Base-by-base conservation (phyloP, 2,329 filamentous ascomycete species). In the Immersiporthe knoxdaviesiana region DNA sequence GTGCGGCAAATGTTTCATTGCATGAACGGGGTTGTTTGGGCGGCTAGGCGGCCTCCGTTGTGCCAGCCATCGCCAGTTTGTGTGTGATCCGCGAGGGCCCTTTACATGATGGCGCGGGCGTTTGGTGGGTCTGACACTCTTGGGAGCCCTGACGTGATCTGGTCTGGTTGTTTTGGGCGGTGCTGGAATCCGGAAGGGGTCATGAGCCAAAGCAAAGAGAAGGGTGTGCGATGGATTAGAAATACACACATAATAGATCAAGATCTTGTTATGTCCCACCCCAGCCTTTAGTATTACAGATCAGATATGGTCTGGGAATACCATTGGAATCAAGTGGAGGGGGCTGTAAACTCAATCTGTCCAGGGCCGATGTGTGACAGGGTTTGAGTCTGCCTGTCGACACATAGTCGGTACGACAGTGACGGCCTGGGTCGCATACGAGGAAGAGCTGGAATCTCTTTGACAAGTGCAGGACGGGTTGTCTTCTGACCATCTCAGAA, bases 21-120 rank as follows among this genome's bases (percentile, higher is more conserved):
- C 50, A 60, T 61, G 54, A 61, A 52, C 41, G 54, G 37, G 21
- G 56, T 66, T 66, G 54, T 52, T 66, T 66, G 54, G 64, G 39
- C 27, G 56, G 21, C 12, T 44, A 56, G 6, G 54, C 24, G 37
- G 44, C 50, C 56, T 50, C 64, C 41, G 41, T 30, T 60, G 39
- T 27, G 30, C 39, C 56, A 47, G n/a, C 12, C 47, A 30, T 30
- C 7, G 41, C 41, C 41, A 44, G 41, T 44, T 21, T n/a, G n/a
- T 54, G 62, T 54, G n/a, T 52, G 32, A 44, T 41, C 16, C 24
- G 27, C 62, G 35, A 54, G 12, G 30, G 52, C 52, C 37, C 30
- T 39, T 59, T 32, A 35, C 56, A 59, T 59, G 56, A 59, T 59
- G 32, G 56, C 18, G 56, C 56, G 18, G 56, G 56, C 10, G 32